These are phyloP conservation scores for Nakazawaea siamensis DNA, from an alignment of 805 yeast species.

Conservation along the genomic window DNA sequence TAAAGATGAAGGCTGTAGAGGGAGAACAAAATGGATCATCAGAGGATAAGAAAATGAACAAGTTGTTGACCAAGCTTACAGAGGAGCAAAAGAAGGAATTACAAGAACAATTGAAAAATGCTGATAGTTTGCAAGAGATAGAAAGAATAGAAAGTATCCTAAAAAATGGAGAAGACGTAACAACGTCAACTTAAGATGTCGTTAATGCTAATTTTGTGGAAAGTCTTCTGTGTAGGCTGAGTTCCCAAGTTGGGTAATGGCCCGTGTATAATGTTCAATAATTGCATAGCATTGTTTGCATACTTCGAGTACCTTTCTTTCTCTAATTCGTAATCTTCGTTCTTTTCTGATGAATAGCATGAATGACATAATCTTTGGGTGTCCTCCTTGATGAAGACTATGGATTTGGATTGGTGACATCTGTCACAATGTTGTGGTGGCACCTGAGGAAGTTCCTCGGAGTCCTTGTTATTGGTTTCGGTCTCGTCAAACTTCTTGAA, in stretches of 20 bases:
- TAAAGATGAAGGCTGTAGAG: conserved; percentile 21
- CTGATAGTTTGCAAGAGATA: conserved; percentile 68
- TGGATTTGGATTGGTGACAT: conserved; percentile 8
- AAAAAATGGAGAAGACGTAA: conserved; percentile 27
- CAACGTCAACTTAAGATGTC: conserved; percentile 8
- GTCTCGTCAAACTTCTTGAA: conserved; percentile 10
- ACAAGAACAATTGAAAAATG: conserved; percentile 45
- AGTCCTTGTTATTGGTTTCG: background rate
- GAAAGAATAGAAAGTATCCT: conserved; percentile 57
- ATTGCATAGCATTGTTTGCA: conserved; percentile 6
- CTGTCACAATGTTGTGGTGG: background rate
- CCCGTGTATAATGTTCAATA: conserved; percentile 3
- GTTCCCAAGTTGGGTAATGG: conserved; percentile 1
- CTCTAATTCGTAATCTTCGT: conserved; percentile 3
- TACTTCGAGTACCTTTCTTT: conserved; percentile 5
- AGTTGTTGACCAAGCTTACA: conserved; percentile 34
- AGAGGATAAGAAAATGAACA: conserved; percentile 11
- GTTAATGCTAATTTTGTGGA: conserved; percentile 6
- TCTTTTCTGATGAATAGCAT: conserved; percentile 4
- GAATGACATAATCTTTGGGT: conserved; percentile 3
- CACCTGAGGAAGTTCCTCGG: background rate
- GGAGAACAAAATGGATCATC: conserved; percentile 16
- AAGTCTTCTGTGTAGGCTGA: background rate
- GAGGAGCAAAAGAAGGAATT: conserved; percentile 45
- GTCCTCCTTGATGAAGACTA: conserved; percentile 7